phyloP scores from a whole-genome alignment of 1,139 yeast species.

The Debaryomyces singareniensis region DNA sequence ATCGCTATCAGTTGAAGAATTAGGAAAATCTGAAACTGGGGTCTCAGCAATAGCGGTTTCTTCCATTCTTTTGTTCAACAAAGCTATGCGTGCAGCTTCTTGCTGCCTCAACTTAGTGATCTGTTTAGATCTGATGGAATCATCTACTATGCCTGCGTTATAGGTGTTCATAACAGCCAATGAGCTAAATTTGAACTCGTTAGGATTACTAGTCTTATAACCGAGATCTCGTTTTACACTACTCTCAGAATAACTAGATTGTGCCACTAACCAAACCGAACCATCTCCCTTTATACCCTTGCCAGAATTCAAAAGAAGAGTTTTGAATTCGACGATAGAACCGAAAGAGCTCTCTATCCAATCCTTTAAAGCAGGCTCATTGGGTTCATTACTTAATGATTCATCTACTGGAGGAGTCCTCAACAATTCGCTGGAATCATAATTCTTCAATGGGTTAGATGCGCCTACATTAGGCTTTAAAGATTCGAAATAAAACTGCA shows the following conservation, averaged over 20 bases:
- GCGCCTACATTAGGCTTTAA: constrained; percentile 28
- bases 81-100: constrained; percentile 24
- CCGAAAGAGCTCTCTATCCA: constrained; percentile 59
- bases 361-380: constrained; percentile 27
- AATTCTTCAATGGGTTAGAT: constrained; percentile 9
- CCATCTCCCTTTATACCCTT: constrained; percentile 70
- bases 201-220: constrained; percentile 13
- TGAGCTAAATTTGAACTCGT: constrained; percentile 31
- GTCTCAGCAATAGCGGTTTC: constrained; percentile 8
- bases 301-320: constrained; percentile 56
- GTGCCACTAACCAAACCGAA: constrained; percentile 66
- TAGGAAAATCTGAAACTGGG: constrained; percentile 3
- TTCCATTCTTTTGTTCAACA: constrained; percentile 15
- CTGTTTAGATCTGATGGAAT: constrained; percentile 47
- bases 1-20: constrained; percentile 1
- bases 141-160: constrained; percentile 64
- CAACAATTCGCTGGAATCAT: constrained; percentile 29
- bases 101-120: constrained; percentile 31
- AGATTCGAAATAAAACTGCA: constrained; percentile 53
- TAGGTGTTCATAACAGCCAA: constrained; percentile 70
- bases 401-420: constrained; percentile 30
- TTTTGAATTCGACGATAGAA: constrained; percentile 59
- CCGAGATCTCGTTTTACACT: constrained; percentile 15
- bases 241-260: constrained; percentile 32
- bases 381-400: constrained; percentile 30